Conservation (phyloP, 2,329 filamentous ascomycete species). For the Akanthomyces lecanii region DNA sequence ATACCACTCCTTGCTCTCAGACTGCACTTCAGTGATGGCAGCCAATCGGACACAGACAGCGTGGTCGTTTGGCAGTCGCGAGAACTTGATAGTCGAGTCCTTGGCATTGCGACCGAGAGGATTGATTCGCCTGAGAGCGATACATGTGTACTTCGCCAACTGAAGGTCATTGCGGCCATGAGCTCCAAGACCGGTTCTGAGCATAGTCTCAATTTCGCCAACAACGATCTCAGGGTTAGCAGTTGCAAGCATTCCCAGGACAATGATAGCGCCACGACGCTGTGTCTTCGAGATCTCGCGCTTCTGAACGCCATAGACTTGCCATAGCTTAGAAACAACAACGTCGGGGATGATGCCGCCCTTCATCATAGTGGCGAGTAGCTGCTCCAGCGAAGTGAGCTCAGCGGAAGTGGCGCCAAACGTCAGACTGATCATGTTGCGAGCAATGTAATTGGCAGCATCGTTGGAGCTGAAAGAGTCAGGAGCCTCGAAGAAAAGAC, state of each 20-base stretch:
- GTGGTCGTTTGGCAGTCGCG: slow-evolving; percentile 86
- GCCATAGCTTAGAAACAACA: slow-evolving; percentile 91
- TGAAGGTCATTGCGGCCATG: slow-evolving; percentile 79
- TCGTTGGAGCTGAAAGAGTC: slow-evolving; percentile 84
- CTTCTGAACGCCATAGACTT: slow-evolving; percentile 92
- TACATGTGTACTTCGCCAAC: slow-evolving; percentile 91
- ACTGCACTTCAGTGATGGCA: slow-evolving; percentile 77
- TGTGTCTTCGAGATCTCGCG: slow-evolving; percentile 90
- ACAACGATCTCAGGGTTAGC: slow-evolving; percentile 91
- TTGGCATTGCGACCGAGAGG: slow-evolving; percentile 76
- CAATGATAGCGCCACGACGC: slow-evolving; percentile 88
- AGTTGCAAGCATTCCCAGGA: slow-evolving; percentile 91
- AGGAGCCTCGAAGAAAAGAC: slow-evolving; percentile 92
- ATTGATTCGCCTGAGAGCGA: slow-evolving; percentile 87
- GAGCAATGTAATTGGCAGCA: slow-evolving; percentile 88
- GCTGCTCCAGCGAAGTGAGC: slow-evolving; percentile 88
- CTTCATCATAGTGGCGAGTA: slow-evolving; percentile 97
- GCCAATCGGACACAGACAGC: slow-evolving; percentile 78
- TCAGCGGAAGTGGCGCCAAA: slow-evolving; percentile 94
- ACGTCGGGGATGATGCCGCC: slow-evolving; percentile 78
- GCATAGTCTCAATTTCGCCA: slow-evolving; percentile 90
- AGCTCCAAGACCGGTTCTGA: slow-evolving; percentile 79
- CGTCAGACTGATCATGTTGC: slow-evolving; percentile 98
- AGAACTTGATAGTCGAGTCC: slow-evolving; percentile 63
- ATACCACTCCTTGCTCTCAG: slow-evolving; percentile 92